Percentiles rank a stretch among this genome's conserved stretches.
Conservation (phyloP, 352 stramenopile species). For the Phytophthora lateralis region DNA sequence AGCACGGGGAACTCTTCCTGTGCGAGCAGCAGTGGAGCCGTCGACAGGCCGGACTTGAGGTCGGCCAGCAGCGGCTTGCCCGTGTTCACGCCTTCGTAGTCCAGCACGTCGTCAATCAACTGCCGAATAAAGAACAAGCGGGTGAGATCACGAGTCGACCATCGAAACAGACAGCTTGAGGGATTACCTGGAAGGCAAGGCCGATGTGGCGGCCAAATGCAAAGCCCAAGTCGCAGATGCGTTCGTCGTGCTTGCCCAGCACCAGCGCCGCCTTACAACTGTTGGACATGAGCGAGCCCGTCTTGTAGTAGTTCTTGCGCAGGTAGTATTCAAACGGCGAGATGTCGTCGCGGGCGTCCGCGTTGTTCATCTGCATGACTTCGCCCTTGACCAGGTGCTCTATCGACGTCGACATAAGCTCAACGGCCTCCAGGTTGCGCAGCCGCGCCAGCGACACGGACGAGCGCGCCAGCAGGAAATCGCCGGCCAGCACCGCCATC, state of each 20-base stretch:
- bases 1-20: constrained; percentile 94
- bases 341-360: constrained; percentile 64
- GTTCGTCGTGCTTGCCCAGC: constrained; percentile 90
- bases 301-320: constrained; percentile 99
- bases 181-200: constrained; percentile 96
- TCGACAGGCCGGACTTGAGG: constrained; percentile 95
- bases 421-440: constrained; percentile 95
- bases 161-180: constrained; percentile 16
- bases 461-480: constrained; percentile 97
- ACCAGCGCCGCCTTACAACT: constrained; percentile 93
- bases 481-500: constrained; percentile 97
- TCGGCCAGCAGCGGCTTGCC: constrained; percentile 97
- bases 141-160: constrained; percentile 18
- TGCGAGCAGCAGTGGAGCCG: constrained; percentile 96
- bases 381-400: constrained; percentile 99
- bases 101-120: constrained; percentile 98
- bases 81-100: constrained; percentile 95
- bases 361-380: constrained; percentile 99
- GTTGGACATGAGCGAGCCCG: constrained; percentile 98
- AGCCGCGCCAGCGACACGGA: constrained; percentile 95
- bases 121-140: constrained; percentile 27
- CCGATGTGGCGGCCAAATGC: constrained; percentile 97
- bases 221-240: constrained; percentile 90
- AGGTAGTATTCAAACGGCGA: constrained; percentile 96
- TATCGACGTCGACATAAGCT: constrained; percentile 98